Percentiles rank a stretch among this genome's conserved stretches.
Conservation (phyloP, 192 early-diverging fungal species). For the Dispira parvispora region DNA sequence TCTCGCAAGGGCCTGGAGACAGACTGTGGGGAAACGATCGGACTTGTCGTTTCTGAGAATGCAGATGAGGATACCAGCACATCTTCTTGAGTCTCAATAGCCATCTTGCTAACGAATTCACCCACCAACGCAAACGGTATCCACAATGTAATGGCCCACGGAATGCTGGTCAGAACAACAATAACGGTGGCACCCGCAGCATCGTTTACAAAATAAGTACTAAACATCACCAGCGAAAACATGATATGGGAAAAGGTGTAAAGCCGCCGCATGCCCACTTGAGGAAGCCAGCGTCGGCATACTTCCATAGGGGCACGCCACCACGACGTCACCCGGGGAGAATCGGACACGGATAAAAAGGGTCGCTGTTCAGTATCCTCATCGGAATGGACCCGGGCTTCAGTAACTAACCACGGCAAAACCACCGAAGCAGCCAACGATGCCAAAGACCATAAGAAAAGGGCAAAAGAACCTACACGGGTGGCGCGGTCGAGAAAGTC, state of each 20-base stretch:
- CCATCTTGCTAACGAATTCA: slow-evolving; percentile 16
- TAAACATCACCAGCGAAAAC: slow-evolving; percentile 47
- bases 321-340: background rate
- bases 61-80: no score
- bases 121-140: slow-evolving; percentile 85
- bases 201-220: slow-evolving; percentile 39
- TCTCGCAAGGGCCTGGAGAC: background rate
- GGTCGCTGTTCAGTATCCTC: background rate
- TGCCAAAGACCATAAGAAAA: slow-evolving; percentile 59
- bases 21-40: background rate
- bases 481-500: slow-evolving; percentile 34
- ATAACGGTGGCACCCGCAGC: slow-evolving; percentile 43
- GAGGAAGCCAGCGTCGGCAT: background rate
- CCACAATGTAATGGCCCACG: slow-evolving; percentile 86
- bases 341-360: background rate
- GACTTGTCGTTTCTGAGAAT: background rate
- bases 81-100: background rate
- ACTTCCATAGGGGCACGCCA: background rate
- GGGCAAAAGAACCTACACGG: slow-evolving; percentile 70
- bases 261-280: slow-evolving; percentile 24
- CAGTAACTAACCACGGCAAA: slow-evolving; percentile 17
- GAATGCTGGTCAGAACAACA: slow-evolving; percentile 56
- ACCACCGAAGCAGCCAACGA: slow-evolving; percentile 35
- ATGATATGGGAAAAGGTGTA: slow-evolving; percentile 57
- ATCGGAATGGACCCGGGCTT: background rate